Evolutionary conservation across 169 alveolate species (phyloP).

Genomic region (Pseudocohnilembus persalinus): DNA sequence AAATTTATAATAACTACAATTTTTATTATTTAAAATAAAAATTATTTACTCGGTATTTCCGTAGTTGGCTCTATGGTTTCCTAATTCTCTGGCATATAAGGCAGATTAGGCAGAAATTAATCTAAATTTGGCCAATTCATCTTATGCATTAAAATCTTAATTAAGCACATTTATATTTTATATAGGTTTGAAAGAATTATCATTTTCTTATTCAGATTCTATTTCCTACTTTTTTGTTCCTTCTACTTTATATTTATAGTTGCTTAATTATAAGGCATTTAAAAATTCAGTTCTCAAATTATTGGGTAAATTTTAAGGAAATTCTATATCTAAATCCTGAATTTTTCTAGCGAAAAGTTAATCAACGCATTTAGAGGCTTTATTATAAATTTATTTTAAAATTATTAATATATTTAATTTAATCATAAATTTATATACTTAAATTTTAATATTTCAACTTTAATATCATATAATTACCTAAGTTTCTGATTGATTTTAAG

Average conservation of each 20-base stretch:
- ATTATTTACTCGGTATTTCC: neutral
- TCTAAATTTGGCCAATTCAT: neutral
- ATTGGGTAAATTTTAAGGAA: neutral
- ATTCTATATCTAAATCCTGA: neutral
- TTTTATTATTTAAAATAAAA: too few species aligned
- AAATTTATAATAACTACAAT: too few species aligned
- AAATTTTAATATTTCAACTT: too few species aligned
- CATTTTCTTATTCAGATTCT: neutral
- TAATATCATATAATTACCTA: neutral
- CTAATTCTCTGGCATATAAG: constrained; percentile 18
- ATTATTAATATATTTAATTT: too few species aligned
- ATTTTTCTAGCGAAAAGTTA: neutral
- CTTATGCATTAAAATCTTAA: too few species aligned
- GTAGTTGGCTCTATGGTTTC: constrained; percentile 11
- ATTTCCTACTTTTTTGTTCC: neutral
- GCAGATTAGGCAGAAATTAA: neutral
- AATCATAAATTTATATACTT: too few species aligned
- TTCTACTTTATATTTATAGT: neutral
- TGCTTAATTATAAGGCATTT: neutral
- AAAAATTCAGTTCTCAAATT: neutral
- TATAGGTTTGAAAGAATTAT: neutral
- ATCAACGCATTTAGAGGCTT: neutral
- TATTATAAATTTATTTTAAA: too few species aligned
- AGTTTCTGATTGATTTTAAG: neutral
- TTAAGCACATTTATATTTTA: neutral